Evolutionary conservation across 2,329 filamentous ascomycete genomes (phyloP), one percentile per base, ranked within the genome.

Genomic region (Cytospora mali): DNA sequence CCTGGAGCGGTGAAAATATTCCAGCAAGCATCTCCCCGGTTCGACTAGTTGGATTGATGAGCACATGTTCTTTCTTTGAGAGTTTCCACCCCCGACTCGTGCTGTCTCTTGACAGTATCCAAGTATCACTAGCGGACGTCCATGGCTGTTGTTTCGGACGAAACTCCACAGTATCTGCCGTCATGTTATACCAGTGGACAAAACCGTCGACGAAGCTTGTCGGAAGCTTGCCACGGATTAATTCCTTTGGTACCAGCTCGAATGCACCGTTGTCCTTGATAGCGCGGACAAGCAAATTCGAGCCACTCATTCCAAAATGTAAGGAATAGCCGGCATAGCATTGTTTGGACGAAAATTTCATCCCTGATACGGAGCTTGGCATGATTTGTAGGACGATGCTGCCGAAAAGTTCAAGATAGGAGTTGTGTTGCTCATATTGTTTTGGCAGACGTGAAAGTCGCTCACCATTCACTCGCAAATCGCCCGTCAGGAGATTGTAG

Each of bases 381-480:
- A 78, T 73, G 1, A 83, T 78, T 10, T 84, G 78, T 2, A 85
- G 55, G 0, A 71, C 54, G 0, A 71, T 69, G 4, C 68, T 59
- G 1, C 78, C 77, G 68, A 87, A 85, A 0, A 87, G 68, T 0
- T 68, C 66, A 0, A 14, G 13, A 65, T 82, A 87, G 0, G 71
- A 71, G 0, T 67, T 9, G 57, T 83, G 74, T 0, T 16, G 9
- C 35, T 79, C 73, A 55, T 83, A 87, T 0, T 76, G 64, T 0
- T 13, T 3, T 0, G 84, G 84, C 0, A 87, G 73, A 2, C 79
- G 75, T 4, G 76, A 69, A 0, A 86, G 66, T 0, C 81, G 83
- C 1, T 72, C 49, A 0, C 84, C 84, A 61, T 86, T 76, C 0
- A 87, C 76, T 0, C 86, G 74, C 0, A 88, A 71, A 27, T 80